phyloP scores from a whole-genome alignment of 345 rosid species.

The Eucalyptus coolabah region DNA sequence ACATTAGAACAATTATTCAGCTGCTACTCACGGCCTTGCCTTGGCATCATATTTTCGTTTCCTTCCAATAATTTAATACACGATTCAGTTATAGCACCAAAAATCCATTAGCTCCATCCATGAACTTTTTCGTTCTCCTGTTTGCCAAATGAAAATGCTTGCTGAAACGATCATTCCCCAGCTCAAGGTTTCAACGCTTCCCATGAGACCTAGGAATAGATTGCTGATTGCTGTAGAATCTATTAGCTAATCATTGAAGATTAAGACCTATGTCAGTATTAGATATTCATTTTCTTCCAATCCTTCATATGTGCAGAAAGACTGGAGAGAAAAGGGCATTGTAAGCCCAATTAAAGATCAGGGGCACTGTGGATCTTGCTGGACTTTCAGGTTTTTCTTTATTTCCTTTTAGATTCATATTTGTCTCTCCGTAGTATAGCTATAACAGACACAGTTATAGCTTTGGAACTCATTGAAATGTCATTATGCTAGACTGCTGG shows the following conservation, averaged over 20 bases:
- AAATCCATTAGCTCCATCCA: background rate
- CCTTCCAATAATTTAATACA: background rate
- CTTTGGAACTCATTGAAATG: background rate
- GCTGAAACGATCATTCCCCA: background rate
- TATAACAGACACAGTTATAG: background rate
- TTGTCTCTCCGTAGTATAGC: too few species aligned
- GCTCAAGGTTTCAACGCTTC: background rate
- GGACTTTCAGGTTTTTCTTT: conserved; percentile 84
- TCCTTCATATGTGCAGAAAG: conserved; percentile 36
- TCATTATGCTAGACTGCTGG: background rate
- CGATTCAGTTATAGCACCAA: background rate
- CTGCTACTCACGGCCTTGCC: background rate
- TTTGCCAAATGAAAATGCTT: background rate
- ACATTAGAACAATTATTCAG: background rate
- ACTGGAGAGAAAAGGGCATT: conserved; percentile 83
- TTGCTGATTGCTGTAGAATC: background rate
- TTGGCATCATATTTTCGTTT: background rate
- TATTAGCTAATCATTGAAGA: background rate
- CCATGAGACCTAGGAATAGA: background rate
- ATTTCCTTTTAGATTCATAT: too few species aligned
- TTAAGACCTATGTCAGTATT: background rate
- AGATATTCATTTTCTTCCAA: background rate
- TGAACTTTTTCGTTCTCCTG: background rate
- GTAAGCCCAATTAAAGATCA: conserved; percentile 90
- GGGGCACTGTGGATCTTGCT: conserved; percentile 97